These are phyloP conservation scores for Podila horticola DNA, from an alignment of 192 early-diverging fungal species.

Conservation along the genomic window DNA sequence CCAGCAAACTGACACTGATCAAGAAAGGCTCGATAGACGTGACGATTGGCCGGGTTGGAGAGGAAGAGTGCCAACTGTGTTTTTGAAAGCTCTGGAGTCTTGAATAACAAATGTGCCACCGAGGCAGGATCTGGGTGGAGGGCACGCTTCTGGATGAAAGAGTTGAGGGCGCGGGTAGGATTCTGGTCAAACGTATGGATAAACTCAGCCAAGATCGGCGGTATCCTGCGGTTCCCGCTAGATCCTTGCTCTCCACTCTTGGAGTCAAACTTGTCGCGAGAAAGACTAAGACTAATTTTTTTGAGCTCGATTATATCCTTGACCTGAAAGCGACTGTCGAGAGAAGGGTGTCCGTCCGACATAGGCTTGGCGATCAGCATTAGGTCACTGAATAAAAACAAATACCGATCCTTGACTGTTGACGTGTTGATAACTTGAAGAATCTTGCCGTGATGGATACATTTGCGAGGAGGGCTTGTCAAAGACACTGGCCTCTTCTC, in stretches of 20 bases:
- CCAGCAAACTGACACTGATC: constrained; percentile 65
- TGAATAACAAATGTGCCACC: constrained; percentile 74
- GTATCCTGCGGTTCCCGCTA: constrained; percentile 54
- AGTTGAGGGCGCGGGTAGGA: constrained; percentile 65
- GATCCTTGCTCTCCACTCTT: constrained; percentile 24
- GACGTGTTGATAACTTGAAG: constrained; percentile 72
- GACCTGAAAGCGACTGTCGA: constrained; percentile 63
- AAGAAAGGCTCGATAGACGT: constrained; percentile 66
- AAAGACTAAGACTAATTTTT: constrained; percentile 55
- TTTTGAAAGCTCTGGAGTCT: constrained; percentile 68
- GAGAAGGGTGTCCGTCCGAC: constrained; percentile 56
- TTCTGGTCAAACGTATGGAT: constrained; percentile 67
- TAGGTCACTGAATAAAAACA: constrained; percentile 74
- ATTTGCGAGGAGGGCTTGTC: constrained; percentile 57
- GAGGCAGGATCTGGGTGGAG: constrained; percentile 66
- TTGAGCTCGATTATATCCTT: constrained; percentile 63
- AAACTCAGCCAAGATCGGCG: constrained; percentile 66
- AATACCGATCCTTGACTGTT: constrained; percentile 73
- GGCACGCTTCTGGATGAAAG: constrained; percentile 65
- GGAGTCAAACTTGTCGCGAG: constrained; percentile 50
- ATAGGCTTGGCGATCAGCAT: constrained; percentile 73
- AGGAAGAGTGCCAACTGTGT: constrained; percentile 68
- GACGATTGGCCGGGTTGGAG: constrained; percentile 60
- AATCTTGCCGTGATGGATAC: constrained; percentile 67
- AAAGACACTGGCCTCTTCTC: constrained; percentile 44